Base-by-base conservation (phyloP, 495 filamentous ascomycete species). In the Talaromyces adpressus region DNA sequence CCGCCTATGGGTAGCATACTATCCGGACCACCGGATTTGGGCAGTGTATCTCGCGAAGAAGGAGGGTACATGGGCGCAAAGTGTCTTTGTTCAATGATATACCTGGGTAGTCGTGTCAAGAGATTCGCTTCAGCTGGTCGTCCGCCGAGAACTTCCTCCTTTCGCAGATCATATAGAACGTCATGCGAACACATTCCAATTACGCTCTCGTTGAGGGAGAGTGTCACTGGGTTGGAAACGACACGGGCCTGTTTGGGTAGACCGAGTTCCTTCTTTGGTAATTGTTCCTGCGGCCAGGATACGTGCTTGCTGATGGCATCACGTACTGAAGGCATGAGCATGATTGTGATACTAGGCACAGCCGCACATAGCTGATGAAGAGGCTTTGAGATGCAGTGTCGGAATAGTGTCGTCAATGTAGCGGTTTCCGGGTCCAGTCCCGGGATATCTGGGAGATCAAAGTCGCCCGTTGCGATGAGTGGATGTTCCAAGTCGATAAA, bases 401-500 rank as follows among this genome's bases (percentile, higher is more conserved):
- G 86, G 81, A 98, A 98, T 23, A 93, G 82, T 32, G 90, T 90
- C 11, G 85, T 79, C 66, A 98, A 82, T 8, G 91, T 95, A 7
- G 86, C 87, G 3, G 85, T 85, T 70, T 93, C 91, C 0, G 89
- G 86, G 47, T 93, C 86, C 58, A 85, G 74, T 14, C 79, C 74
- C n/a, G 85, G 76, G 62, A 88, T 84, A 4, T 91, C 85, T 4
- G 91, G 92, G 25, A 97, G 82, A 67, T 96, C 93, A 68, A 96
- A 96, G 69, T 96, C 92, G 22, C 94, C 94, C 2, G 87, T 83
- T 61, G 89, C 87, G 57, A 98, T 82, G n/a, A 94, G 77, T 4
- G 94, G 93, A 68, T 98, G 94, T 64, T 95, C 92, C 51, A 86
- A 78, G 70, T 98, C 94, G 61, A 98, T 80, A 71, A 98, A 96